These are phyloP conservation scores for Cubamyces sp. DNA, from an alignment of 768 basidiomycete species.

Conservation along the genomic window DNA sequence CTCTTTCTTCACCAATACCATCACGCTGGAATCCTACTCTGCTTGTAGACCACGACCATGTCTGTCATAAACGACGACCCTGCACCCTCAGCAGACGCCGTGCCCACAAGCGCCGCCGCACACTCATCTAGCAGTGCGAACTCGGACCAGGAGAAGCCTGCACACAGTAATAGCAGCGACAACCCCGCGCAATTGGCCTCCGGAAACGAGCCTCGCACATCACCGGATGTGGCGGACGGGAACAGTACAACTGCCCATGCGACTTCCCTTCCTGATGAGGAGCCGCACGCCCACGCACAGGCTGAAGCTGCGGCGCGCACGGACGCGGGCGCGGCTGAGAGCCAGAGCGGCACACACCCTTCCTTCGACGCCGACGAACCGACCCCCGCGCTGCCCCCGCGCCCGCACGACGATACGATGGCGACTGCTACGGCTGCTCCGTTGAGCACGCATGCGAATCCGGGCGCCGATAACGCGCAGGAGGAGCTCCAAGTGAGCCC, in stretches of 20 bases:
- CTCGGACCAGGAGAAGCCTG: no score
- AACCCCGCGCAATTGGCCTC: neutral
- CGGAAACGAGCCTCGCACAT: slow-evolving; percentile 9
- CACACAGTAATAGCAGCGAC: no score
- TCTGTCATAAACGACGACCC: slow-evolving; percentile 12
- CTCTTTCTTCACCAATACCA: slow-evolving; percentile 5
- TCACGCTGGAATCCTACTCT: neutral
- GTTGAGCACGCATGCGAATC: neutral
- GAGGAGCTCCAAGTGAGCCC: slow-evolving; percentile 41
- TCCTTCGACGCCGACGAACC: slow-evolving; percentile 8
- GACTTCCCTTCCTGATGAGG: slow-evolving; percentile 12
- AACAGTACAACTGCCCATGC: neutral
- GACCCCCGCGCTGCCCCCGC: slow-evolving; percentile 26
- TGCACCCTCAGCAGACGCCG: neutral
- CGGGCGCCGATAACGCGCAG: neutral
- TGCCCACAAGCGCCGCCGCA: neutral
- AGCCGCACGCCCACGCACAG: neutral
- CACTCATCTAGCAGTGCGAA: no score
- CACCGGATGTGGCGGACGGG: neutral
- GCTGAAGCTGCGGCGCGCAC: slow-evolving; percentile 7
- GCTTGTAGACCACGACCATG: neutral
- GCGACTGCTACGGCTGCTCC: neutral
- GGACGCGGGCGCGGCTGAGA: neutral
- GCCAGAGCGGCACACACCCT: neutral
- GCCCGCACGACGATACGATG: slow-evolving; percentile 17